These are phyloP conservation scores for Ceratonia siliqua DNA, from an alignment of 306 rosid species.

Conservation along the genomic window DNA sequence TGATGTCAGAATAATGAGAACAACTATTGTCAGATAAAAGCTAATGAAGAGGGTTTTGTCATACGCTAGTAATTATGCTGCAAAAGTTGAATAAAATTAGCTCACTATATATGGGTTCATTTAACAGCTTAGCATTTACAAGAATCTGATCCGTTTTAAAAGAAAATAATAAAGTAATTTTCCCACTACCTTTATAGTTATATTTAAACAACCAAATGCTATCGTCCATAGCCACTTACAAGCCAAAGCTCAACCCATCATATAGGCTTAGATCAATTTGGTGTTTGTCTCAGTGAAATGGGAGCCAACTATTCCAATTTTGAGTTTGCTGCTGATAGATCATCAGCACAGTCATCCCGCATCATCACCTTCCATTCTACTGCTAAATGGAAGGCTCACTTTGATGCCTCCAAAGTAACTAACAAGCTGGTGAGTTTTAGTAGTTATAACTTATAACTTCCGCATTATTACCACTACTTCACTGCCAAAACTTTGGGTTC, in stretches of 20 bases:
- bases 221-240: neutral
- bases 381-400: slow-evolving; percentile 60
- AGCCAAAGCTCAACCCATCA: neutral
- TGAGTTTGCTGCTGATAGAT: neutral
- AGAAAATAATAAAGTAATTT: neutral
- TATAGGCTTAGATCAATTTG: neutral
- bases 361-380: slow-evolving; percentile 50
- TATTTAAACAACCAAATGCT: neutral
- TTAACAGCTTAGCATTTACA: neutral
- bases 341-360: slow-evolving; percentile 6
- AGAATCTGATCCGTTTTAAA: neutral
- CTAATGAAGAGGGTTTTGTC: neutral
- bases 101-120: neutral
- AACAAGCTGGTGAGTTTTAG: slow-evolving; percentile 59
- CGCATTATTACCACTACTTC: too few relatives aligned
- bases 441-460: too few relatives aligned
- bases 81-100: neutral
- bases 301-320: slow-evolving; percentile 42
- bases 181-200: neutral
- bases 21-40: neutral
- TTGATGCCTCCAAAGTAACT: slow-evolving; percentile 47
- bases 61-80: neutral
- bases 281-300: too few relatives aligned
- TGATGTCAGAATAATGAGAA: neutral
- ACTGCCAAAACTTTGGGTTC: neutral